phyloP scores from a whole-genome alignment of 805 yeast species.

The Candida quercuum region DNA sequence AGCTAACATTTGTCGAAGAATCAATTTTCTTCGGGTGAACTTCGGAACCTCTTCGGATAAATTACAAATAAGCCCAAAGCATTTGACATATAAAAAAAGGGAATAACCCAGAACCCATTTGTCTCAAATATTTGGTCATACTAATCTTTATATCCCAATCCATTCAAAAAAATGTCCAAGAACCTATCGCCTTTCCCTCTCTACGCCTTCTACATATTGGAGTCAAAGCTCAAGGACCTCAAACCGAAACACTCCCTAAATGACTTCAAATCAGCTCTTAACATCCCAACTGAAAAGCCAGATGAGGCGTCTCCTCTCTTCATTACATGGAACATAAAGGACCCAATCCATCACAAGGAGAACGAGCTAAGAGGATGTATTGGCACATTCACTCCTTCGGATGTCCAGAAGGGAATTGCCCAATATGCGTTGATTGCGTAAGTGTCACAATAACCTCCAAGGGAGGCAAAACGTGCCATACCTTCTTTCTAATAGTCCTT shows the following conservation, averaged over 20 bases:
- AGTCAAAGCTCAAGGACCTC: neutral
- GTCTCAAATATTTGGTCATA: too few relatives aligned
- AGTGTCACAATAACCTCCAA: conserved; percentile 13
- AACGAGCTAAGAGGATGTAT: conserved; percentile 79
- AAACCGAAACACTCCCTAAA: conserved; percentile 7
- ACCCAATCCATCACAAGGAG: conserved; percentile 11
- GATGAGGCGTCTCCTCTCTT: conserved; percentile 54
- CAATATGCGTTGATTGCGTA: conserved; percentile 55
- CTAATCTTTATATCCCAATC: too few relatives aligned
- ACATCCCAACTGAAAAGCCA: neutral
- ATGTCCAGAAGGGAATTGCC: conserved; percentile 51
- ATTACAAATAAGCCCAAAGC: too few relatives aligned
- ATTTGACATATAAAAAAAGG: too few relatives aligned
- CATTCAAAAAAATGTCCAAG: neutral
- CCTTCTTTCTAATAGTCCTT: too few relatives aligned
- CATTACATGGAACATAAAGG: conserved; percentile 73
- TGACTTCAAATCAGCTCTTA: conserved; percentile 11
- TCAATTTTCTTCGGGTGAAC: too few relatives aligned
- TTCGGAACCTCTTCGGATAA: too few relatives aligned
- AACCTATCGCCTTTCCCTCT: neutral
- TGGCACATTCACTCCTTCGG: conserved; percentile 69
- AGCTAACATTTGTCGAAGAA: too few relatives aligned
- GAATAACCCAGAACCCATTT: too few relatives aligned
- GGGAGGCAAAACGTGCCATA: conserved; percentile 9
- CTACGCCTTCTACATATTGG: neutral